Evolutionary conservation across 805 yeast species (phyloP).

Genomic region (Metschnikowia anglica): DNA sequence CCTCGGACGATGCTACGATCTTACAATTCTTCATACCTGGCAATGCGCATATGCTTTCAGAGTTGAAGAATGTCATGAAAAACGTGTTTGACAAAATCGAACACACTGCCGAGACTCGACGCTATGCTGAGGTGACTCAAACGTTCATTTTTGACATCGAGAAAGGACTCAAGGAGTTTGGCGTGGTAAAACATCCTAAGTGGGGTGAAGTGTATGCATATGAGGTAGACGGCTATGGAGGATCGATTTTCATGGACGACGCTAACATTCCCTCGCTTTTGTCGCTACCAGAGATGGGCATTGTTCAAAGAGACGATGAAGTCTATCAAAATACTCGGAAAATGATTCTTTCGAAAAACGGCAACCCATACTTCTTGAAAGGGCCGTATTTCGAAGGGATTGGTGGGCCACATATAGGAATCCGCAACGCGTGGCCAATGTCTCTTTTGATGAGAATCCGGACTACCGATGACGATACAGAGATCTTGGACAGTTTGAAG

Average conservation of each 20-base stretch:
- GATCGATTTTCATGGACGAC: constrained; percentile 77
- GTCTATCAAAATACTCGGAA: constrained; percentile 75
- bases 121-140: constrained; percentile 26
- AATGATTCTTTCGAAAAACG: constrained; percentile 65
- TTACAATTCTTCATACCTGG: constrained; percentile 82
- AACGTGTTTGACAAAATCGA: constrained; percentile 23
- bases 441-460: constrained; percentile 71
- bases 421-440: constrained; percentile 88
- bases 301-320: constrained; percentile 47
- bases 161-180: constrained; percentile 60
- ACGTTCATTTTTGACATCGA: constrained; percentile 44
- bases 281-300: constrained; percentile 79
- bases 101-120: constrained; percentile 8
- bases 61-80: constrained; percentile 43
- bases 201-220: constrained; percentile 82
- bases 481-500: constrained; percentile 52
- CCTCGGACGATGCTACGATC: constrained; percentile 85
- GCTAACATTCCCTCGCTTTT: constrained; percentile 84
- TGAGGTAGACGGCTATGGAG: constrained; percentile 86
- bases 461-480: constrained; percentile 70
- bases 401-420: constrained; percentile 91
- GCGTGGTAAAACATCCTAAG: constrained; percentile 61
- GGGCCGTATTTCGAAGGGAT: constrained; percentile 71
- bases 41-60: constrained; percentile 71
- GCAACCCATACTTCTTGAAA: constrained; percentile 74